Evolutionary conservation across 257 asterid genomes (phyloP).

Genomic region (Solanum ahanhuiri): DNA sequence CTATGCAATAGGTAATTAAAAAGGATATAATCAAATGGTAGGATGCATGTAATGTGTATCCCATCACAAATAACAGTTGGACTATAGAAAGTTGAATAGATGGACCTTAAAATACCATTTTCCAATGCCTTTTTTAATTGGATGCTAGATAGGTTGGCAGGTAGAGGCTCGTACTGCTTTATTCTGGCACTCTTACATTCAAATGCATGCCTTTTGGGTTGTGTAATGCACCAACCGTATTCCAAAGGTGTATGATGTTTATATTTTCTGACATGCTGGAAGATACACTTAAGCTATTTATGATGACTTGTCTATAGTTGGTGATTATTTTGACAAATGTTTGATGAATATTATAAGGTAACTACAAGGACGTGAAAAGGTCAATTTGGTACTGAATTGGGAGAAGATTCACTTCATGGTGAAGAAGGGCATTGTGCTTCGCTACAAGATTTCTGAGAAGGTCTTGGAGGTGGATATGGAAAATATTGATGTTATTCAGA

Average conservation of each 20-base stretch:
- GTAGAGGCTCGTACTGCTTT: too few species aligned
- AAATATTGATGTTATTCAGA: background rate
- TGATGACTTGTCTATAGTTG: background rate
- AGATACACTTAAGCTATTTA: background rate
- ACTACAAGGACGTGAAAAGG: background rate
- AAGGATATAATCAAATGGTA: background rate
- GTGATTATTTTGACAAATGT: background rate
- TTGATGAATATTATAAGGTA: background rate
- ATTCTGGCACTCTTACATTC: background rate
- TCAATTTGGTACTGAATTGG: background rate
- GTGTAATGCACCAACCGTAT: background rate
- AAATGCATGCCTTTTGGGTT: background rate
- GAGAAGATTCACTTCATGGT: background rate
- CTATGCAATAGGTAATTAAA: background rate
- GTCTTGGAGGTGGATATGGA: background rate
- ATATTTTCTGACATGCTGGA: background rate
- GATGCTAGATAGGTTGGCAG: background rate
- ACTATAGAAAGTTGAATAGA: background rate
- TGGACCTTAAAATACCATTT: background rate
- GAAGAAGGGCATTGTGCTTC: background rate
- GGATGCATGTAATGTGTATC: background rate
- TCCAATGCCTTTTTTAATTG: background rate
- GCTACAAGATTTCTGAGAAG: too few species aligned
- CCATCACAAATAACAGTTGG: background rate
- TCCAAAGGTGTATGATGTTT: background rate